Evolutionary conservation across 768 basidiomycete species (phyloP).

Genomic region (Dentipellis sp.): DNA sequence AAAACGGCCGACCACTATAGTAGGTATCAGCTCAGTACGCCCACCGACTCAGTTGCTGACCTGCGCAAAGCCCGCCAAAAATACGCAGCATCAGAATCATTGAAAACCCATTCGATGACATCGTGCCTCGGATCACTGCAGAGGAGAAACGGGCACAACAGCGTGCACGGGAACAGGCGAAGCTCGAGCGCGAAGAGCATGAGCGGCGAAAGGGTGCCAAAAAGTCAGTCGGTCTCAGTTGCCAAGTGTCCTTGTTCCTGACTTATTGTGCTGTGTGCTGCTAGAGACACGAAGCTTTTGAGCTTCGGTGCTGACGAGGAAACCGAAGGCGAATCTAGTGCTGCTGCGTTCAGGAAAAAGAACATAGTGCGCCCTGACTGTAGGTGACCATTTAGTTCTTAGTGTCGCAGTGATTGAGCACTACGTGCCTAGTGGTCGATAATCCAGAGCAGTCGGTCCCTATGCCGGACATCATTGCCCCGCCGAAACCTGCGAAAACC

Average conservation of each 20-base stretch:
- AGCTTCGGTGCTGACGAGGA: constrained; percentile 80
- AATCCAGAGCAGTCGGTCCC: constrained; percentile 18
- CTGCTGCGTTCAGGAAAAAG: constrained; percentile 62
- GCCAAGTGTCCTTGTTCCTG: background rate
- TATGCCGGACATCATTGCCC: constrained; percentile 5
- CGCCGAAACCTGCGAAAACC: background rate
- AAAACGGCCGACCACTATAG: constrained; percentile 75
- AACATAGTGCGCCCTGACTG: constrained; percentile 77
- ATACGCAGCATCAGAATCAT: constrained; percentile 78
- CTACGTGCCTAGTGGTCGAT: constrained; percentile 24
- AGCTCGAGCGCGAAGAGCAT: constrained; percentile 71
- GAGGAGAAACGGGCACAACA: constrained; percentile 83
- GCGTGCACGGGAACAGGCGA: constrained; percentile 66
- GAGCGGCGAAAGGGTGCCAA: constrained; percentile 70
- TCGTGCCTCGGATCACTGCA: constrained; percentile 92
- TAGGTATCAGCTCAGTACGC: constrained; percentile 23
- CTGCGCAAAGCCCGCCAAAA: constrained; percentile 65
- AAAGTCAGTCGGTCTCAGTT: constrained; percentile 36
- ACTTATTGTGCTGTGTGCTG: background rate
- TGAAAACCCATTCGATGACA: constrained; percentile 93
- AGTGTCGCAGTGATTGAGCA: background rate
- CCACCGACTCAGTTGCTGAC: background rate
- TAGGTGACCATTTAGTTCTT: constrained; percentile 28
- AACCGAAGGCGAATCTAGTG: constrained; percentile 48
- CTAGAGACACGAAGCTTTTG: constrained; percentile 79